Evolutionary conservation across 805 yeast species (phyloP).

Genomic region (Candida fluviatilis): DNA sequence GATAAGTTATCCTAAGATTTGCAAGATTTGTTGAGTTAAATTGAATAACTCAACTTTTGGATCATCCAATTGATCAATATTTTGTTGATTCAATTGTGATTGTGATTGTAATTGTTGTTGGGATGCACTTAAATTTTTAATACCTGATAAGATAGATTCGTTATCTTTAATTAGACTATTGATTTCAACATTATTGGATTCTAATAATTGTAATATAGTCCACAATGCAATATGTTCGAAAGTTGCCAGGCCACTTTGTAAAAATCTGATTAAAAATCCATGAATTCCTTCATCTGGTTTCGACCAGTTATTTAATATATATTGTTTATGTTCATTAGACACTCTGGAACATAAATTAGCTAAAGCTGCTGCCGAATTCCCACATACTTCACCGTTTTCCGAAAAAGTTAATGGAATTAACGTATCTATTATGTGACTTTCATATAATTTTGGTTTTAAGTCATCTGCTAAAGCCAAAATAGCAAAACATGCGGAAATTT

Average conservation of each 20-base stretch:
- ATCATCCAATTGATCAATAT: slow-evolving; percentile 47
- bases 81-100: slow-evolving; percentile 16
- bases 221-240: slow-evolving; percentile 97
- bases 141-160: slow-evolving; percentile 49
- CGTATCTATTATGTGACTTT: slow-evolving; percentile 80
- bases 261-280: slow-evolving; percentile 76
- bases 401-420: slow-evolving; percentile 88
- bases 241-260: slow-evolving; percentile 82
- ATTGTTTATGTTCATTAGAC: slow-evolving; percentile 62
- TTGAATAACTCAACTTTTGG: slow-evolving; percentile 63
- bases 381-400: slow-evolving; percentile 90
- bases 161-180: slow-evolving; percentile 52
- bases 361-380: slow-evolving; percentile 96
- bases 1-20: slow-evolving; percentile 36
- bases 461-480: slow-evolving; percentile 95
- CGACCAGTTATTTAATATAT: slow-evolving; percentile 75
- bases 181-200: slow-evolving; percentile 70
- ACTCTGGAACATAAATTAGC: slow-evolving; percentile 94
- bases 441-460: slow-evolving; percentile 77
- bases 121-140: slow-evolving; percentile 43
- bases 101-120: slow-evolving; percentile 31
- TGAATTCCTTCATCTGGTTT: slow-evolving; percentile 79
- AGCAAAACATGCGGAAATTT: slow-evolving; percentile 95
- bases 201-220: slow-evolving; percentile 91
- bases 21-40: slow-evolving; percentile 64